These are phyloP conservation scores for Piedraia hortae DNA, from an alignment of 2,329 filamentous ascomycete species.

Conservation along the genomic window DNA sequence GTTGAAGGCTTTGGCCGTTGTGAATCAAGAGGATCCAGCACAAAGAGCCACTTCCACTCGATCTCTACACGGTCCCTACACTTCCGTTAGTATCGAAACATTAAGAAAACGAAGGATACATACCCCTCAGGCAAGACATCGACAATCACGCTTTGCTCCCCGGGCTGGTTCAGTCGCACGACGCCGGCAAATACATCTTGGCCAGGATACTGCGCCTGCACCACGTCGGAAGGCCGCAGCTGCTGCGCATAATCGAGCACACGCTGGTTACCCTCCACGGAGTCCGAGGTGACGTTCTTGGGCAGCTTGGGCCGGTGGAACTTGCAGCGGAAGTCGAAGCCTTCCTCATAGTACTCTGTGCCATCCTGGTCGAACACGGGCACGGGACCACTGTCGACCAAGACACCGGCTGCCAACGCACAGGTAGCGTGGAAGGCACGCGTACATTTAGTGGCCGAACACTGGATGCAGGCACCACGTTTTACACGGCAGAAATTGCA, in stretches of 20 bases:
- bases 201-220: conserved; percentile 62
- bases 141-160: conserved; percentile 50
- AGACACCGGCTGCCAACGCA: conserved; percentile 70
- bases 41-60: conserved; percentile 58
- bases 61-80: conserved; percentile 44
- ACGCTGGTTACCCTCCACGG: conserved; percentile 40
- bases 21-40: conserved; percentile 43
- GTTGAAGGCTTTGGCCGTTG: conserved; percentile 46
- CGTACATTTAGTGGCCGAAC: conserved; percentile 79
- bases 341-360: conserved; percentile 73
- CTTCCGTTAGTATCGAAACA: conserved; percentile 2
- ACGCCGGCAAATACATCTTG: conserved; percentile 78
- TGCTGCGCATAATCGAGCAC: conserved; percentile 39
- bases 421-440: conserved; percentile 88
- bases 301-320: conserved; percentile 78
- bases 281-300: conserved; percentile 30
- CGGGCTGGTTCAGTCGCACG: conserved; percentile 53
- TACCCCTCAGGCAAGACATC: conserved; percentile 68
- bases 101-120: conserved; percentile 12
- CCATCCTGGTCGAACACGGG: conserved; percentile 75
- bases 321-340: conserved; percentile 78
- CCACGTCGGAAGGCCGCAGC: conserved; percentile 44
- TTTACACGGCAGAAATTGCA: conserved; percentile 88
- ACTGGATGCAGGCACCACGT: conserved; percentile 90
- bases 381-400: conserved; percentile 65